Base-by-base conservation (phyloP, 192 early-diverging fungal species). In the Chytriomyces sp. region DNA sequence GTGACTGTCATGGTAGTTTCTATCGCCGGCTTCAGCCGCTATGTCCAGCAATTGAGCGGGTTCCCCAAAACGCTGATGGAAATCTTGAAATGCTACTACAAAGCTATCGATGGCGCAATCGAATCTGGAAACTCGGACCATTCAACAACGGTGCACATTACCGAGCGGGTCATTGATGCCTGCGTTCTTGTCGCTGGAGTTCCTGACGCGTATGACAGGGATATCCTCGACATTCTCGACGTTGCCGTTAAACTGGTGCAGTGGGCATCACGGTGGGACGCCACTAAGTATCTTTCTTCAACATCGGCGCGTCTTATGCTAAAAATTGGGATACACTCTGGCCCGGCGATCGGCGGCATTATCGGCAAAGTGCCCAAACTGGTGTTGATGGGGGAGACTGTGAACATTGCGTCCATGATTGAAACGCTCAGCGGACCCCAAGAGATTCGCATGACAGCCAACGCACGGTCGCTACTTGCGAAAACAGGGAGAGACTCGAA, bases 351-450 rank as follows among this genome's bases (percentile, higher is more conserved):
- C 7, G 76, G 47, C 5, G 76, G 76, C 45, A 18, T 67, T 7
- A 57, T 77, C 44, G 76, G 76, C 7, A 63, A 59, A 20, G 44
- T 62, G 16, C 76, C 76, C 18, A 77, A 77, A 61, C 50, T 77
- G 7, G 13, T 77, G 8, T 4, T 77, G n/a, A 77, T 77, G 76
- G 76, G 76, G 70, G 76, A 77, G 69, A 77, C 76, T 9, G 50
- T 77, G 7, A 77, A 77, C 47, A 23, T 70, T 23, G 76, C 76
- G 11, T 59, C 76, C 7, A 47, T 47, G 13, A 70, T 77, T 7
- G 76, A 77, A 47, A 61, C 67, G 13, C 47, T 53, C 10, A 70
- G 76, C 66, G 50, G 47, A 57, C 53, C 70, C 61, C 76, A 77
- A 68, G 76, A 77, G 35, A 60, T 77, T 13, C 49, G 76, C 8